These are phyloP conservation scores for Rhytidhysteron rufulum DNA, from an alignment of 2,329 filamentous ascomycete species.

Conservation along the genomic window DNA sequence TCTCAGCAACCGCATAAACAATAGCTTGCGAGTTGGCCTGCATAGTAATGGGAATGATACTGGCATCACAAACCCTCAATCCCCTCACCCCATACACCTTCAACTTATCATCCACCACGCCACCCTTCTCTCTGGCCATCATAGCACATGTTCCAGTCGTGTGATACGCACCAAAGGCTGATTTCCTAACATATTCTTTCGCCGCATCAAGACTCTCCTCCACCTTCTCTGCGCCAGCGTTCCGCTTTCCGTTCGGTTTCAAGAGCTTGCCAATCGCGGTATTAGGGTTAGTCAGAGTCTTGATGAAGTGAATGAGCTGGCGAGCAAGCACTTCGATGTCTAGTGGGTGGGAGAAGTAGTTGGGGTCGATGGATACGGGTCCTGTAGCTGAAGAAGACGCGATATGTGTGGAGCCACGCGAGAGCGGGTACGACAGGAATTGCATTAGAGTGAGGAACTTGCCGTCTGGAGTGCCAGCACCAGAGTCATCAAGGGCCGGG, in stretches of 20 bases:
- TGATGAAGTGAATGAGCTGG: slow-evolving; percentile 32
- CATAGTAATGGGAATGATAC: slow-evolving; percentile 7
- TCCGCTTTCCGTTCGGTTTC: too few relatives aligned
- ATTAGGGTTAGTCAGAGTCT: too few relatives aligned
- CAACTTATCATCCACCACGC: slow-evolving; percentile 7
- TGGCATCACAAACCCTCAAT: slow-evolving; percentile 10
- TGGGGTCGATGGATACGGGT: slow-evolving; percentile 37
- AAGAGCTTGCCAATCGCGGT: too few relatives aligned
- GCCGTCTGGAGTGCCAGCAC: too few relatives aligned
- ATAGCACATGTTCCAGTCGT: slow-evolving; percentile 24
- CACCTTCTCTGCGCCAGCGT: too few relatives aligned
- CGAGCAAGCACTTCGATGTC: slow-evolving; percentile 40
- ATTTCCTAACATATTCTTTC: too few relatives aligned
- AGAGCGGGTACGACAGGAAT: too few relatives aligned
- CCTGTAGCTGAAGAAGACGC: slow-evolving; percentile 24
- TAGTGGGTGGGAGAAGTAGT: slow-evolving; percentile 42
- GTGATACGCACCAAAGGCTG: too few relatives aligned
- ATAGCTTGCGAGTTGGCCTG: slow-evolving; percentile 7
- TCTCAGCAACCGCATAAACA: slow-evolving; percentile 12
- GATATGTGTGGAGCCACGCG: slow-evolving; percentile 40
- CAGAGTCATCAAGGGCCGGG: too few relatives aligned
- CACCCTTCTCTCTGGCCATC: slow-evolving; percentile 2
- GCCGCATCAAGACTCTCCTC: too few relatives aligned
- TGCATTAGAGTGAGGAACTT: too few relatives aligned
- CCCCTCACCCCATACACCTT: slow-evolving; percentile 8